A percentile compares a stretch with the other conserved stretches of the same genome.
These are phyloP conservation scores for Vitellaria paradoxa DNA, from an alignment of 179 eudicot genomes.

Conservation along the genomic window DNA sequence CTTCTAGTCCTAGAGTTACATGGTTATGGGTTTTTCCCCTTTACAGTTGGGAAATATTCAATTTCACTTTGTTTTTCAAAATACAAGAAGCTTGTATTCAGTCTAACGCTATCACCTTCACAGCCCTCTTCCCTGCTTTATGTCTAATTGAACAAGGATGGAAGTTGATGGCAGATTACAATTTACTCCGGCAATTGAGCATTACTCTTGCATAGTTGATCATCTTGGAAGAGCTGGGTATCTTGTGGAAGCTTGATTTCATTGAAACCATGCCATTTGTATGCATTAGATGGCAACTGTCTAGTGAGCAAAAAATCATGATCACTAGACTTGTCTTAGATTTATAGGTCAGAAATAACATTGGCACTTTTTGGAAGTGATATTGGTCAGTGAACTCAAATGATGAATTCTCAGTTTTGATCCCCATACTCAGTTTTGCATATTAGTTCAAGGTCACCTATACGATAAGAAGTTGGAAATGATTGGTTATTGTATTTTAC, in stretches of 20 bases:
- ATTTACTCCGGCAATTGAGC: constrained; percentile 54
- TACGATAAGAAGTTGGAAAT: too few species aligned
- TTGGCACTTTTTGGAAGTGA: too few species aligned
- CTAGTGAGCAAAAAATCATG: too few species aligned
- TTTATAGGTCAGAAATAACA: too few species aligned
- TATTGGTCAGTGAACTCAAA: too few species aligned
- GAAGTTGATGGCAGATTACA: constrained; percentile 47
- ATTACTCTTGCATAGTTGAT: constrained; percentile 76
- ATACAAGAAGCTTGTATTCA: constrained; percentile 34
- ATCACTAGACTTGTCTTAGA: too few species aligned
- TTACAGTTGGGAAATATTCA: constrained; percentile 46
- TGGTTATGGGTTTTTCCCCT: constrained; percentile 55
- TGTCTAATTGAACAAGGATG: constrained; percentile 54
- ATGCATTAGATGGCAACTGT: neutral
- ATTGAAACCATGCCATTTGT: constrained; percentile 46
- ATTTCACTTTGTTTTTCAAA: constrained; percentile 31
- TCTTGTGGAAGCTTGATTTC: constrained; percentile 68
- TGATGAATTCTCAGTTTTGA: too few species aligned
- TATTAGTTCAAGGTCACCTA: too few species aligned
- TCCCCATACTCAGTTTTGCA: too few species aligned
- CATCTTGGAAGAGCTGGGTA: constrained; percentile 65
- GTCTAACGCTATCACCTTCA: constrained; percentile 59
- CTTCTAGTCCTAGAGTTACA: constrained; percentile 47
- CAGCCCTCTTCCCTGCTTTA: constrained; percentile 49
- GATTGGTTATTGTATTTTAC: too few species aligned